These are phyloP conservation scores for Annulohypoxylon truncatum DNA, from an alignment of 2,329 filamentous ascomycete genomes.

Conservation along the genomic window DNA sequence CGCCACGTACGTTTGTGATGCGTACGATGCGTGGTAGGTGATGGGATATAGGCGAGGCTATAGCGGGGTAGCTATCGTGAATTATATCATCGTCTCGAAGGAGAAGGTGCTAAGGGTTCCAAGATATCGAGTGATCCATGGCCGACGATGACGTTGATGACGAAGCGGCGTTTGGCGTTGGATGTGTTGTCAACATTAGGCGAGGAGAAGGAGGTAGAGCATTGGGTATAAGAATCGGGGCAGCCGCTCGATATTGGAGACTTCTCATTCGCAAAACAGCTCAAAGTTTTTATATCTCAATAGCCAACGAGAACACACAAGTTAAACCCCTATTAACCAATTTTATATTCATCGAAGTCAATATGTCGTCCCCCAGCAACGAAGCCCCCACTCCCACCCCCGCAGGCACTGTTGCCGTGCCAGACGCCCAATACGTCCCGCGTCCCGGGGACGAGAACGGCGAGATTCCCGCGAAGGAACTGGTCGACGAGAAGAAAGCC, in stretches of 20 bases:
- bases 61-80: background rate
- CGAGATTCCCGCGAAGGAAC: conserved; percentile 51
- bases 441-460: conserved; percentile 48
- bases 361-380: conserved; percentile 41
- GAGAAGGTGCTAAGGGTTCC: background rate
- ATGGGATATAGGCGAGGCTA: background rate
- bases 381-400: conserved; percentile 32
- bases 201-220: background rate
- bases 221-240: conserved; percentile 18
- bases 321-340: background rate
- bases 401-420: conserved; percentile 31
- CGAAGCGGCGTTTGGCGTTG: background rate
- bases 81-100: background rate
- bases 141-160: background rate
- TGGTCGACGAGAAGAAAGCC: conserved; percentile 47
- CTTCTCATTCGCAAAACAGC: background rate
- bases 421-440: conserved; percentile 52
- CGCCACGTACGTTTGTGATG: background rate
- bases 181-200: background rate
- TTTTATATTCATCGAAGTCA: background rate
- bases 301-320: background rate
- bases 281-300: background rate
- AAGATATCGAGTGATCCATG: background rate
- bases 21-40: background rate
- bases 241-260: background rate